phyloP scores from a whole-genome alignment of 805 yeast species.

The Sugiyamaella boreocaroliniensis region DNA sequence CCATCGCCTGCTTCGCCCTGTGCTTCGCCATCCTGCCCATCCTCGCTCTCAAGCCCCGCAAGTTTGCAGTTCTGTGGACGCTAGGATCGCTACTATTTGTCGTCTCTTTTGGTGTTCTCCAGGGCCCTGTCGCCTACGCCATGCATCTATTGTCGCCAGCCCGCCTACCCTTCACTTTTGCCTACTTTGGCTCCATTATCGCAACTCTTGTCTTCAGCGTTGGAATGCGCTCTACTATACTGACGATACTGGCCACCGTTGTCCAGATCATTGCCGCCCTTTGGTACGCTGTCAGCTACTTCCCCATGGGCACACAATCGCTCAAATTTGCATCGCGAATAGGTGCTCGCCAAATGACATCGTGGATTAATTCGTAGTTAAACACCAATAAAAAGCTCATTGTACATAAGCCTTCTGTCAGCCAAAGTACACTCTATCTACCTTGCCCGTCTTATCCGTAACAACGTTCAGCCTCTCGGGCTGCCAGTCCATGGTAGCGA shows the following conservation, averaged over 20 bases:
- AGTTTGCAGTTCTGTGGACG: constrained; percentile 83
- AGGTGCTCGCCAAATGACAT: constrained; percentile 48
- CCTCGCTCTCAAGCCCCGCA: constrained; percentile 79
- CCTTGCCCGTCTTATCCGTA: constrained; percentile 16
- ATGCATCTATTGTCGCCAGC: constrained; percentile 67
- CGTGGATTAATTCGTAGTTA: constrained; percentile 33
- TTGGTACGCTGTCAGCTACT: constrained; percentile 85
- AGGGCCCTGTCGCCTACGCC: constrained; percentile 81
- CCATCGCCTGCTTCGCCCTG: constrained; percentile 72
- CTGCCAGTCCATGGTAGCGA: constrained; percentile 20
- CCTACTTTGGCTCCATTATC: constrained; percentile 74
- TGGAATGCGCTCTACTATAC: constrained; percentile 58
- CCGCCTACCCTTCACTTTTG: constrained; percentile 70
- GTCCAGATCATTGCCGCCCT: constrained; percentile 80
- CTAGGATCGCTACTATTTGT: constrained; percentile 84
- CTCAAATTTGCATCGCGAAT: constrained; percentile 49
- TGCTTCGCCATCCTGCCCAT: constrained; percentile 86
- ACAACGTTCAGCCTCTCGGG: constrained; percentile 21
- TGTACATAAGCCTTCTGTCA: constrained; percentile 1
- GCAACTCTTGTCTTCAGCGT: constrained; percentile 75
- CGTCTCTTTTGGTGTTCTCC: constrained; percentile 80
- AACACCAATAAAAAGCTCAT: neutral
- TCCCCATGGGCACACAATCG: constrained; percentile 91
- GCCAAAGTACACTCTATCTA: constrained; percentile 19
- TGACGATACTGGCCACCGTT: constrained; percentile 69